Conservation (phyloP, 1,284 basidiomycete genomes). For the Ceratobasidium sp. region DNA sequence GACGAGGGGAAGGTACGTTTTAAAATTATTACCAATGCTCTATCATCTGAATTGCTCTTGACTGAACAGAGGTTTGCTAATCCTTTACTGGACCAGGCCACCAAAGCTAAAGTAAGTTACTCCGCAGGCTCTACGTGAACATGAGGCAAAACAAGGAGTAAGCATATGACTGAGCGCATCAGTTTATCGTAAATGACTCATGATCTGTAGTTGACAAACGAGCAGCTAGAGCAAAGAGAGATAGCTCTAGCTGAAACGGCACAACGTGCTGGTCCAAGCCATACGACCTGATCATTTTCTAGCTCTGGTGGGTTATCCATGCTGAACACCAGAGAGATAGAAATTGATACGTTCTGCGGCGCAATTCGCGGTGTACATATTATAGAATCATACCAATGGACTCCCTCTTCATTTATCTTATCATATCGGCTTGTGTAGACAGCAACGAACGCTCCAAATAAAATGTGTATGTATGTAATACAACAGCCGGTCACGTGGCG, state of each 20-base stretch:
- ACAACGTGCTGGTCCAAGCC: slow-evolving; percentile 15
- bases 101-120: not conserved
- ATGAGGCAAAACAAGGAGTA: slow-evolving; percentile 31
- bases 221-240: slow-evolving; percentile 18
- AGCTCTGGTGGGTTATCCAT: not conserved
- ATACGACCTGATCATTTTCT: not conserved
- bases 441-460: not conserved
- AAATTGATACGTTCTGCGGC: not conserved
- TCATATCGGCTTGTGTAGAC: no score
- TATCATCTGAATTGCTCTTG: not conserved
- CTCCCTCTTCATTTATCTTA: no score
- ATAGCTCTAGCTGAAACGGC: slow-evolving; percentile 29
- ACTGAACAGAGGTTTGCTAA: not conserved
- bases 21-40: not conserved
- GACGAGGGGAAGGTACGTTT: slow-evolving; percentile 30
- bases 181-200: not conserved
- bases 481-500: not conserved
- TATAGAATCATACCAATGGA: not conserved
- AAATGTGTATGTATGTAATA: not conserved
- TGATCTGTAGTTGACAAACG: slow-evolving; percentile 24
- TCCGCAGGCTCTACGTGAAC: slow-evolving; percentile 20
- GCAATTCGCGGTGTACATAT: not conserved
- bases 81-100: not conserved
- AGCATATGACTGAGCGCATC: not conserved
- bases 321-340: not conserved